Evolutionary conservation across 148 eudicot species (phyloP).

Genomic region (Rhododendron ovatum): DNA sequence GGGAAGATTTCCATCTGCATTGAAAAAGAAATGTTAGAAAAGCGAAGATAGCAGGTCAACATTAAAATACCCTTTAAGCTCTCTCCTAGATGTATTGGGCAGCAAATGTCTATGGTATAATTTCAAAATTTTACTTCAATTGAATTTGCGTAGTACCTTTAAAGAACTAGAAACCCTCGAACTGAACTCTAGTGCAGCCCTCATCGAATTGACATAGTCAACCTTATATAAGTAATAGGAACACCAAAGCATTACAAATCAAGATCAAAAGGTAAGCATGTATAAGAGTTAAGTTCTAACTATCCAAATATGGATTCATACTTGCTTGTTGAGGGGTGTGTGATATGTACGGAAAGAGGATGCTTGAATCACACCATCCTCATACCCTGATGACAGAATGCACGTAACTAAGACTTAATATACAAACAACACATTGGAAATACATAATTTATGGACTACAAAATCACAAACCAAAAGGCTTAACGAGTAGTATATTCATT

Average conservation of each 20-base stretch:
- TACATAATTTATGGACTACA: neutral
- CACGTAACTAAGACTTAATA: neutral
- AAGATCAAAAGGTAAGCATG: constrained; percentile 3
- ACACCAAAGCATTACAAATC: neutral
- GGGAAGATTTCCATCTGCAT: constrained; percentile 96
- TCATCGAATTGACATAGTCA: constrained; percentile 88
- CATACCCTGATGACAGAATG: constrained; percentile 52
- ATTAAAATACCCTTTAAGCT: neutral
- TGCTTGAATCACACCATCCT: constrained; percentile 71
- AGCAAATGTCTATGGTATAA: neutral
- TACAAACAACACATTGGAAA: neutral
- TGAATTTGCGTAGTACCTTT: constrained; percentile 42
- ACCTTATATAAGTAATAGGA: constrained; percentile 28
- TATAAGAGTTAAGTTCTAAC: neutral
- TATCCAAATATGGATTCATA: constrained; percentile 21
- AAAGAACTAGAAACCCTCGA: constrained; percentile 76
- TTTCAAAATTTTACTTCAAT: neutral
- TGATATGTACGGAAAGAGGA: constrained; percentile 97
- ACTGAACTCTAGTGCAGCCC: constrained; percentile 84
- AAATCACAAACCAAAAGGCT: neutral
- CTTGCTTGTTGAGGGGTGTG: constrained; percentile 96
- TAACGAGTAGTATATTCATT: neutral
- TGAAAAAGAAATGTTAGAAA: constrained; percentile 1
- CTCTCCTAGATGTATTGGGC: neutral
- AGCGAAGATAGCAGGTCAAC: neutral